Evolutionary conservation across 1,284 basidiomycete genomes (phyloP).

Genomic region (Mycena sp.): DNA sequence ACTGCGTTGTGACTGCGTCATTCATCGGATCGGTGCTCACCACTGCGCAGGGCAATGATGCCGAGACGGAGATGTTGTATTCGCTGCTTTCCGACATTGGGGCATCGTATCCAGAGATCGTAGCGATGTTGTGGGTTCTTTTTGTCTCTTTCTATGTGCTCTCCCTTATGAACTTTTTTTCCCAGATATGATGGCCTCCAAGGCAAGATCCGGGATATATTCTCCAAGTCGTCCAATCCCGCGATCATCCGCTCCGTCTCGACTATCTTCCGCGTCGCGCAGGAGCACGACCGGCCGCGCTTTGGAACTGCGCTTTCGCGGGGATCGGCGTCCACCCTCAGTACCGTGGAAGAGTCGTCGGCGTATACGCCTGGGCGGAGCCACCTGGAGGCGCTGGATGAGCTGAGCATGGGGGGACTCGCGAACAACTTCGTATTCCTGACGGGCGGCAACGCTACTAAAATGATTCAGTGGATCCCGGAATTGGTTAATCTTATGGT

Average conservation of each 20-base stretch:
- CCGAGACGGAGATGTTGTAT: constrained; percentile 85
- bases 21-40: constrained; percentile 82
- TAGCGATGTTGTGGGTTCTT: constrained; percentile 74
- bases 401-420: constrained; percentile 76
- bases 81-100: constrained; percentile 82
- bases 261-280: constrained; percentile 75
- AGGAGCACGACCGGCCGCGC: constrained; percentile 61
- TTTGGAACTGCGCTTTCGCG: constrained; percentile 41
- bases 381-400: constrained; percentile 69
- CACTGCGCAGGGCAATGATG: constrained; percentile 83
- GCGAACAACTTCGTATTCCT: constrained; percentile 74
- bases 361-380: constrained; percentile 48
- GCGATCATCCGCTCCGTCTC: constrained; percentile 78
- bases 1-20: constrained; percentile 79
- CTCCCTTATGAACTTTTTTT: constrained; percentile 17
- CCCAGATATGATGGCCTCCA: constrained; percentile 81
- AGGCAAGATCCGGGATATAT: constrained; percentile 81
- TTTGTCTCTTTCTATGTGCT: background rate
- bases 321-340: constrained; percentile 69
- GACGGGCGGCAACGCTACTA: constrained; percentile 65
- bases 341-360: constrained; percentile 63
- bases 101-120: constrained; percentile 73
- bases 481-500: constrained; percentile 64
- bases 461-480: constrained; percentile 79
- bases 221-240: constrained; percentile 78